These are phyloP conservation scores for Verbascum thapsus DNA, from an alignment of 257 asterid genomes.

Conservation along the genomic window DNA sequence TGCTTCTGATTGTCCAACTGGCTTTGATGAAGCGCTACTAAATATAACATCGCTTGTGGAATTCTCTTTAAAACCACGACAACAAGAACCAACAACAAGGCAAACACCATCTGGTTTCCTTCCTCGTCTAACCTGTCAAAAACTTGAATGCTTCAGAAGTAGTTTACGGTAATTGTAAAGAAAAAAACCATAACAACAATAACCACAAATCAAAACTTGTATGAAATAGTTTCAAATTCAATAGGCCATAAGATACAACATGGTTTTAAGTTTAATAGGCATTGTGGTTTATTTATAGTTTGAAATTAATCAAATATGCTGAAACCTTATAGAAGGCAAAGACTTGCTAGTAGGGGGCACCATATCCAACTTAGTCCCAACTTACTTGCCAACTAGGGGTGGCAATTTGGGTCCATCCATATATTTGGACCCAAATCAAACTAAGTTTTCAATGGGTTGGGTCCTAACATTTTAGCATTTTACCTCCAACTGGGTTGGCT, in stretches of 20 bases:
- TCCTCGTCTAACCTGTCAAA: constrained; percentile 77
- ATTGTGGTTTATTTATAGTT: neutral
- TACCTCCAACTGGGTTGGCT: too few species aligned
- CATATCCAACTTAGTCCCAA: too few species aligned
- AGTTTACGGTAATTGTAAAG: neutral
- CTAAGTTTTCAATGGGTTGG: too few species aligned
- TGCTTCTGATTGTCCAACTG: constrained; percentile 69
- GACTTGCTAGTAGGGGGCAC: too few species aligned
- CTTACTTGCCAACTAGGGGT: too few species aligned
- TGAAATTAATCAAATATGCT: neutral
- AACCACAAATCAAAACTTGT: constrained; percentile 8
- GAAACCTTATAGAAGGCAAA: neutral
- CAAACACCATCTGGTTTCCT: constrained; percentile 94
- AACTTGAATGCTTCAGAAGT: constrained; percentile 33
- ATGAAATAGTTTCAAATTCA: constrained; percentile 10
- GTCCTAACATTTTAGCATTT: too few species aligned
- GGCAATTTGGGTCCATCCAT: too few species aligned
- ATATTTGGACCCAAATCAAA: too few species aligned
- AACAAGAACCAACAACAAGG: constrained; percentile 95
- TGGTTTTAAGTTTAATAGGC: neutral
- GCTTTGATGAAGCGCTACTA: constrained; percentile 71
- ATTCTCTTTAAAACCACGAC: constrained; percentile 78
- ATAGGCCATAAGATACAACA: neutral
- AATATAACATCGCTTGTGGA: constrained; percentile 78
- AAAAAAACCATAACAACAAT: neutral